Percentiles rank a stretch among this genome's conserved stretches.
Conservation (phyloP, 2,329 filamentous ascomycete species). For the Neocucurbitaria cava region DNA sequence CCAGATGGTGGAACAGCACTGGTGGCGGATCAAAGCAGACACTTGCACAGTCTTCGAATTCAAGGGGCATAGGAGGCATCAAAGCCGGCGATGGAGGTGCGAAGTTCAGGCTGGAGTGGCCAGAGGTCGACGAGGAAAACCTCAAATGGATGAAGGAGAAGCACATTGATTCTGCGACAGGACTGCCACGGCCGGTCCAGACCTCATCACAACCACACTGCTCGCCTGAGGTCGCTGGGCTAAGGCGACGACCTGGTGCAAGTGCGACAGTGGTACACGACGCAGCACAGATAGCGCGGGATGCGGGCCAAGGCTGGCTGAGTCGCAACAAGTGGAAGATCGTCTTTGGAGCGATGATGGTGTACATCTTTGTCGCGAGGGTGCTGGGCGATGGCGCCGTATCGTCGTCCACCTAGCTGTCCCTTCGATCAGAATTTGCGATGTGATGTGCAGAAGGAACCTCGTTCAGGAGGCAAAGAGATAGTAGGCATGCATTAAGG, state of each 20-base stretch:
- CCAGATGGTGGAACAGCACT: conserved; percentile 96
- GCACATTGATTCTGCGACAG: conserved; percentile 78
- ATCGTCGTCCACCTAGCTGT: conserved; percentile 10
- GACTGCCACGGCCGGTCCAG: conserved; percentile 66
- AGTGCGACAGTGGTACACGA: conserved; percentile 77
- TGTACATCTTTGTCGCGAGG: conserved; percentile 83
- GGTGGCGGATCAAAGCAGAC: conserved; percentile 75
- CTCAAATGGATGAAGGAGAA: conserved; percentile 89
- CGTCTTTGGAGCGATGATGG: conserved; percentile 72
- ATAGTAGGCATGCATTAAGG: conserved; percentile 1
- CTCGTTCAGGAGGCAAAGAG: not conserved
- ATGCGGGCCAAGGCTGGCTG: conserved; percentile 84
- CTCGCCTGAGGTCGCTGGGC: conserved; percentile 68
- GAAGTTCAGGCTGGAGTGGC: conserved; percentile 90
- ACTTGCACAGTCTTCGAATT: conserved; percentile 49
- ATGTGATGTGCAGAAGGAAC: not conserved
- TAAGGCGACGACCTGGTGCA: conserved; percentile 67
- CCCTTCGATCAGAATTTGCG: not conserved
- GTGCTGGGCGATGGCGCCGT: conserved; percentile 64
- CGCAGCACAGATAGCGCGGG: conserved; percentile 72
- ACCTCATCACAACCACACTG: conserved; percentile 56
- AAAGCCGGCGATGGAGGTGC: conserved; percentile 91
- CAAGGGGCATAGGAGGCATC: conserved; percentile 72
- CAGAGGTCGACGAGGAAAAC: conserved; percentile 87
- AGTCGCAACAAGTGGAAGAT: conserved; percentile 80